Base-by-base conservation (phyloP, 768 basidiomycete species). In the Amanita pallidorosea region DNA sequence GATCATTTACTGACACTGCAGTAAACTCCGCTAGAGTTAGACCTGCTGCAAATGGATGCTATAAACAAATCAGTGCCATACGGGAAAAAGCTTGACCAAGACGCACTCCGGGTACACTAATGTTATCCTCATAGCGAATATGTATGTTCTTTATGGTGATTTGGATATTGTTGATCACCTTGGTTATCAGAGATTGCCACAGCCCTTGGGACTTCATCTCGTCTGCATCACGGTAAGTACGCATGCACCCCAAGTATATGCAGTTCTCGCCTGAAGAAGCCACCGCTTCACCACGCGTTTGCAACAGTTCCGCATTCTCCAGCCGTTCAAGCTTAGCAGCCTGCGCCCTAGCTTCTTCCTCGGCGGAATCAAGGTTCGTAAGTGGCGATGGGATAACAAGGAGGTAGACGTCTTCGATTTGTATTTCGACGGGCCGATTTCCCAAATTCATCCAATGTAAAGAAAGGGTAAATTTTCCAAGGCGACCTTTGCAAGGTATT, bases 1-100 rank as follows among this genome's bases (percentile, higher is more conserved):
- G 68, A 51, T 79, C 83, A 61, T 99, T 79, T 2, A 94, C 91
- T 2, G 96, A 98, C 20, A 84, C 79, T 20, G 91, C 89, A 9
- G 85, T 81, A 63, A 98, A 97, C 17, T 82, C 80, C 3, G 85
- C 81, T 27, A 99, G 71, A 1, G 96, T 98, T 35, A 92, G 60
- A 42, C 96, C 96, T 29, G 83, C 85, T 6, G 94, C 86, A 61
- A 99, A 98, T 15, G 94, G 94, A 65, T 96, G 94, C 88, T 97
- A 34, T 45, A 48, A 51, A 13, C 15, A 47, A 12, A 25, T 29
- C 18, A 42, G n/a, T 49, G 20, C 50, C 17, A 49, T 33, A 5
- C 1, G 36, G 53, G 17, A 15, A 20, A 44, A 34, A 55, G 8
- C 18, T 22, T n/a, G 22, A 18, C 13, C 22, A 33, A 23, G 31